These are phyloP conservation scores for Phytopythium mirpurense DNA, from an alignment of 352 stramenopile species.

Conservation along the genomic window DNA sequence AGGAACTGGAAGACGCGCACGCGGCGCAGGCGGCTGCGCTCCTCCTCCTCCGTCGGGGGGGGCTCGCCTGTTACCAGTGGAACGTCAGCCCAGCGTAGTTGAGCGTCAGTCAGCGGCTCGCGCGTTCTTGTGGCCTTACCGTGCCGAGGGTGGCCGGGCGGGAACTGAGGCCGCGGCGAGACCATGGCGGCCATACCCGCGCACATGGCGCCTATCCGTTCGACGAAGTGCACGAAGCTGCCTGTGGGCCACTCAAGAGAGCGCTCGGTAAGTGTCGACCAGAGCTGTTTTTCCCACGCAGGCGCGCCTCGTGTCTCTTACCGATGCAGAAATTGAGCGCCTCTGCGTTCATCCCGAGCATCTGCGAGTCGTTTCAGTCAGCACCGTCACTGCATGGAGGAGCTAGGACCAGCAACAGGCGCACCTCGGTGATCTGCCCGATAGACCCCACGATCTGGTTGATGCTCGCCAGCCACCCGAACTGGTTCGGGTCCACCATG, in stretches of 20 bases:
- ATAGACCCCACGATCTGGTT: constrained; percentile 69
- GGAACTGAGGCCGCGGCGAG: constrained; percentile 52
- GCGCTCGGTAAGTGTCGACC: not conserved
- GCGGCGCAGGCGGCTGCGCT: constrained; percentile 56
- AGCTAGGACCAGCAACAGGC: not conserved
- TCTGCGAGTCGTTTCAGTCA: constrained; percentile 13
- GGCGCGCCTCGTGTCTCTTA: constrained; percentile 6
- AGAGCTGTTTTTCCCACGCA: not conserved
- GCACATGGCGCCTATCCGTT: constrained; percentile 76
- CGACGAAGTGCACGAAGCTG: constrained; percentile 81
- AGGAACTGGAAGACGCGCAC: constrained; percentile 82
- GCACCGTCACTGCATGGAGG: not conserved
- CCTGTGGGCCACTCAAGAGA: constrained; percentile 17
- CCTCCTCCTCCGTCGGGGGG: constrained; percentile 59
- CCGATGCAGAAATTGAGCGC: constrained; percentile 71
- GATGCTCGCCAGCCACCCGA: constrained; percentile 62
- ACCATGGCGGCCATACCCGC: constrained; percentile 64
- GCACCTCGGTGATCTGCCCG: constrained; percentile 66
- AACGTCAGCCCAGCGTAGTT: not conserved
- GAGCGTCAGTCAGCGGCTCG: not conserved
- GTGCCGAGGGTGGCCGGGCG: constrained; percentile 68
- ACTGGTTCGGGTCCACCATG: constrained; percentile 46
- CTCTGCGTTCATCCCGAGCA: constrained; percentile 76
- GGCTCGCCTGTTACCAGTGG: constrained; percentile 30
- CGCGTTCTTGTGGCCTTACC: no score